Evolutionary conservation across 1,284 basidiomycete species (phyloP).

Genomic region (Sporisorium graminicola): DNA sequence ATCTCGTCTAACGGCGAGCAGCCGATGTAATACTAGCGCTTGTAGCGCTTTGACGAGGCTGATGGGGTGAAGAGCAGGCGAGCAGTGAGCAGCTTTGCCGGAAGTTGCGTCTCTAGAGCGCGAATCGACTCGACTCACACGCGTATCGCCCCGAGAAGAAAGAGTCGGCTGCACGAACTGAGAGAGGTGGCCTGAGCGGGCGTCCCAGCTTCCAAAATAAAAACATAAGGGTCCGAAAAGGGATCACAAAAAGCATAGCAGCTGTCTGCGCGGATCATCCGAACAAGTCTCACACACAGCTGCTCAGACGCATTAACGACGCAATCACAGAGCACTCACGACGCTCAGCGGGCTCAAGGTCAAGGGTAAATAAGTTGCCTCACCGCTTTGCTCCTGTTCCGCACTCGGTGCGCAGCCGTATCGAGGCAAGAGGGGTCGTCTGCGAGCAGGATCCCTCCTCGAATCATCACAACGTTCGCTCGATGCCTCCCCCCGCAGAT

Average conservation of each 20-base stretch:
- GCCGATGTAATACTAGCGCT: too few relatives aligned
- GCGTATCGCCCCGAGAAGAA: constrained; percentile 1
- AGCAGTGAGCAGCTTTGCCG: too few relatives aligned
- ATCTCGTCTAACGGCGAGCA: too few relatives aligned
- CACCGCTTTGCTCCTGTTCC: too few relatives aligned
- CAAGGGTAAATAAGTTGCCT: too few relatives aligned
- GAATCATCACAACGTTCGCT: not conserved
- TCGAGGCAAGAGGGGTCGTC: not conserved
- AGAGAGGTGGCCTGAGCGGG: constrained; percentile 7
- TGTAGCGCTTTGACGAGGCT: too few relatives aligned
- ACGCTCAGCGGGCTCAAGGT: not conserved
- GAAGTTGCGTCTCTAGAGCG: not conserved
- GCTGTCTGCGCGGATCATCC: not conserved
- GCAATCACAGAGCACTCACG: not conserved
- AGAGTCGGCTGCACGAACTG: not conserved
- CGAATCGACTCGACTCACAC: not conserved
- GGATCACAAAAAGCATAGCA: not conserved
- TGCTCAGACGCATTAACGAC: too few relatives aligned
- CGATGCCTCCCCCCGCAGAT: not conserved
- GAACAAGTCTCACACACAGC: not conserved
- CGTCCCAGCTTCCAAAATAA: not conserved
- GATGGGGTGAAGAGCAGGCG: too few relatives aligned
- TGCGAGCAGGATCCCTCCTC: not conserved
- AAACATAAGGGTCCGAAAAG: too few relatives aligned
- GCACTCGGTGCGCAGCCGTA: not conserved